Evolutionary conservation across 139 green algal genomes (phyloP), one percentile per base, ranked within the genome.

Genomic region (Astrephomene gubernaculifera): DNA sequence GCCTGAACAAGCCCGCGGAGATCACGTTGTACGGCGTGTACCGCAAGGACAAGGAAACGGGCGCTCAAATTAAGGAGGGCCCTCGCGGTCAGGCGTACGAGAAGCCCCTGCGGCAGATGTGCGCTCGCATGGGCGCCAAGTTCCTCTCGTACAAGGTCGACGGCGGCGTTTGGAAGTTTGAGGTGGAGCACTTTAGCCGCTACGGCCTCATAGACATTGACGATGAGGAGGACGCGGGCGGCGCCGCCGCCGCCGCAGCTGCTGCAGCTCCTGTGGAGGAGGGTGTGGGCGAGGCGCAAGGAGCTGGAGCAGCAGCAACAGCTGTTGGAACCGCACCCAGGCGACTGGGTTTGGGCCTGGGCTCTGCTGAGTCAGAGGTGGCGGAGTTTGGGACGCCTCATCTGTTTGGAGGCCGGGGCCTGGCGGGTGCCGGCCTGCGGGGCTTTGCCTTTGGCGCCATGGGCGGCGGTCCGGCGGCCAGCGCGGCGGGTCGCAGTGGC

Each of bases 141-240:
- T 98, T 98, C 79, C 71, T 98, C 29, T 89, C 65, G 2, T 99
- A 98, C 75, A 88, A 96, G 64, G 39, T 90, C 0, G 82, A 93
- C 29, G 90, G 75, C 22, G 96, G 95, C 44, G 92, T 93, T 7
- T 99, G 96, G 96, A 87, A 83, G 39, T 98, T 99, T 84, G 84
- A 94, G 78, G 96, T 93, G 63, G 94, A 99, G 71, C 96, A 99
- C 89, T 99, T 99, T 85, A 96, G 92, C 87, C 92, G 91, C 61
- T 98, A 98, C 72, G 96, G 94, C 14, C 86, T 97, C 31, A 71
- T 93, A 24, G 83, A 92, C 21, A 74, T 92, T 36, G 90, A 94
- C 9, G 82, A 88, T 7, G 92, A 94, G 39, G 91, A 94, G 2
- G 86, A 89, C n/a, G 90, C 88, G 5, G 87, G 87, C 2, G 65